phyloP scores from a whole-genome alignment of 2,329 filamentous ascomycete genomes.

The Ceratocystis papillata region DNA sequence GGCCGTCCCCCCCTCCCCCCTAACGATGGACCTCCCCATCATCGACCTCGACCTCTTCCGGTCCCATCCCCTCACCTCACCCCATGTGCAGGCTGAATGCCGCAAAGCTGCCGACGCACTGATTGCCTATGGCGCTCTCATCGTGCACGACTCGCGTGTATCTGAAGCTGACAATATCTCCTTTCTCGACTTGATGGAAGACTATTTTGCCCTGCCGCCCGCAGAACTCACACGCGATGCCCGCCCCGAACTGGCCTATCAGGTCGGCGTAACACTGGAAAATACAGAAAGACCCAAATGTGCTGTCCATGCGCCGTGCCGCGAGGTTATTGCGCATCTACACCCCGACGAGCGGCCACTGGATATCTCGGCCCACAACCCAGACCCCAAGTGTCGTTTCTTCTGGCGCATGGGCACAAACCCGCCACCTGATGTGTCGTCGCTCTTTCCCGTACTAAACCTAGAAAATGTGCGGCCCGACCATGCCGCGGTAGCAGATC shows the following conservation, averaged over 20 bases:
- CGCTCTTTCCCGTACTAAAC: constrained; percentile 46
- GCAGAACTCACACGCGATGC: constrained; percentile 40
- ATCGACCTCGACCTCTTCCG: constrained; percentile 50
- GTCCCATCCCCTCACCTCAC: constrained; percentile 34
- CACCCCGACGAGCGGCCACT: constrained; percentile 46
- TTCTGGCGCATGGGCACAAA: constrained; percentile 50
- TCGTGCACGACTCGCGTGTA: constrained; percentile 50
- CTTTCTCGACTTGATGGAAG: constrained; percentile 53
- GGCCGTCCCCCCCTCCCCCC: neutral
- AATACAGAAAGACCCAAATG: constrained; percentile 55
- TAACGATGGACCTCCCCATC: constrained; percentile 47
- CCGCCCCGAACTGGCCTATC: constrained; percentile 48
- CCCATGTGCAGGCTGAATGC: constrained; percentile 42
- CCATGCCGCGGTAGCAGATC: constrained; percentile 38
- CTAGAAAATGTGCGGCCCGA: constrained; percentile 45
- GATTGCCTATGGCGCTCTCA: constrained; percentile 49
- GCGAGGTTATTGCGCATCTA: constrained; percentile 45
- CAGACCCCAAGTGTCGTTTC: constrained; percentile 53
- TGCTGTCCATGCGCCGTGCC: constrained; percentile 50
- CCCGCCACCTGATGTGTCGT: constrained; percentile 34
- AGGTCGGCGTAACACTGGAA: constrained; percentile 52
- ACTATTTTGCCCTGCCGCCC: constrained; percentile 51
- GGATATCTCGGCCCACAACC: constrained; percentile 45
- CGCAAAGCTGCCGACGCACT: constrained; percentile 44
- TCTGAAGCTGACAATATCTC: constrained; percentile 44